Percentiles rank a stretch among this genome's conserved stretches.
Evolutionary conservation across 2,329 filamentous ascomycete species (phyloP).

Genomic region (Ceratocystis ficicola): DNA sequence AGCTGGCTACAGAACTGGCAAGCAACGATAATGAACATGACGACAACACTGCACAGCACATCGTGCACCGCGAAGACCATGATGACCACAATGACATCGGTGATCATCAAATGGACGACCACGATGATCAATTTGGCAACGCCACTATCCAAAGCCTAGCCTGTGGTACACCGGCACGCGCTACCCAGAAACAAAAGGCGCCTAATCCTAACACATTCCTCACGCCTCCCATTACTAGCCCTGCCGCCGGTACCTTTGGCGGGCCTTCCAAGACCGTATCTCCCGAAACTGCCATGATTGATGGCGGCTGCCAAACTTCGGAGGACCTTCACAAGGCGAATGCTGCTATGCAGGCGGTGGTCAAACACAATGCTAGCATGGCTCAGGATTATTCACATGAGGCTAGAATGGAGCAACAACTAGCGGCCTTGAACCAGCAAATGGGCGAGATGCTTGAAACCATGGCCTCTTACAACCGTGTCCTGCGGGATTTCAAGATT

Average conservation of each 20-base stretch:
- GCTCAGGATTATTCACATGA: slow-evolving; percentile 7
- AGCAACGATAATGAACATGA: slow-evolving; percentile 19
- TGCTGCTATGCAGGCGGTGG: slow-evolving; percentile 15
- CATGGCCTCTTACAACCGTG: slow-evolving; percentile 29
- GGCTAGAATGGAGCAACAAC: slow-evolving; percentile 34
- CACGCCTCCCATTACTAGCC: slow-evolving; percentile 45
- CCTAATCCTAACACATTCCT: slow-evolving; percentile 34
- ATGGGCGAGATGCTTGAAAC: slow-evolving; percentile 37
- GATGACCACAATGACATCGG: slow-evolving; percentile 29
- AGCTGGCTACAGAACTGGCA: slow-evolving; percentile 15
- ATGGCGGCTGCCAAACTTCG: slow-evolving; percentile 3
- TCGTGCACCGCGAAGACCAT: slow-evolving; percentile 25
- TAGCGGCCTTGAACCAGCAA: slow-evolving; percentile 39
- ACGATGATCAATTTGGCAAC: slow-evolving; percentile 37
- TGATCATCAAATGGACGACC: slow-evolving; percentile 25
- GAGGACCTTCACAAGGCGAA: slow-evolving; percentile 11
- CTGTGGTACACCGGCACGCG: slow-evolving; percentile 40
- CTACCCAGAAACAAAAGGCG: slow-evolving; percentile 24
- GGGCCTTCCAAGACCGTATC: not conserved
- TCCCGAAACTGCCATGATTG: not conserved
- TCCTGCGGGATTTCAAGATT: slow-evolving; percentile 26
- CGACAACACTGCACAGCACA: slow-evolving; percentile 25
- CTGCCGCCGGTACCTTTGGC: slow-evolving; percentile 26
- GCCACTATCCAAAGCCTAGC: slow-evolving; percentile 38
- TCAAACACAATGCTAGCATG: not conserved